These are phyloP conservation scores for Aspergillus affinis DNA, from an alignment of 495 filamentous ascomycete genomes.

Conservation along the genomic window DNA sequence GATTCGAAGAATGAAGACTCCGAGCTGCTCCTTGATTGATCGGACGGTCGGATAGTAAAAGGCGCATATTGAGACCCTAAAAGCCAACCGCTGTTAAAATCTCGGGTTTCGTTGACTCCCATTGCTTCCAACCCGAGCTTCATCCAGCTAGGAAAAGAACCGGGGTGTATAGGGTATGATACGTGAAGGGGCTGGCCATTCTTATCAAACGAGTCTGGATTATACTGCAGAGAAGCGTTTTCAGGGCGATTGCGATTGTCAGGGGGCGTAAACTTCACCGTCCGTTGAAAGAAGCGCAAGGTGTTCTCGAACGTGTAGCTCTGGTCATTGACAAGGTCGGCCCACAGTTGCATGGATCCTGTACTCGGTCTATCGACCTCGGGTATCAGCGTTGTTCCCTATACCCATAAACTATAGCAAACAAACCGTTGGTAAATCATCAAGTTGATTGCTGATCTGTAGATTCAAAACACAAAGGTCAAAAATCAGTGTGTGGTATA, in stretches of 20 bases:
- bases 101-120: slow-evolving; percentile 27
- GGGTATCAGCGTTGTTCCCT: slow-evolving; percentile 7
- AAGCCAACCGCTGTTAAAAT: slow-evolving; percentile 33
- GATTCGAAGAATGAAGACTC: slow-evolving; percentile 34
- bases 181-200: slow-evolving; percentile 34
- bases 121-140: slow-evolving; percentile 25
- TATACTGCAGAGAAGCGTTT: slow-evolving; percentile 25
- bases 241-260: slow-evolving; percentile 13
- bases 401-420: background rate
- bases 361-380: slow-evolving; percentile 30
- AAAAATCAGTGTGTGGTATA: background rate
- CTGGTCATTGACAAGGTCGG: slow-evolving; percentile 44
- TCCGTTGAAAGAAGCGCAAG: slow-evolving; percentile 42
- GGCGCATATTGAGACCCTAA: slow-evolving; percentile 38
- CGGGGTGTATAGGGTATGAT: slow-evolving; percentile 30
- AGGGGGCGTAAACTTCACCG: slow-evolving; percentile 32
- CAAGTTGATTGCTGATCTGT: slow-evolving; percentile 34
- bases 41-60: slow-evolving; percentile 33
- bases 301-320: slow-evolving; percentile 45
- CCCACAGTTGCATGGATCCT: slow-evolving; percentile 44
- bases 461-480: background rate
- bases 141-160: slow-evolving; percentile 36
- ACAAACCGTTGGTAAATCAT: slow-evolving; percentile 40
- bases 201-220: slow-evolving; percentile 25
- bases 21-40: slow-evolving; percentile 38